phyloP scores from a whole-genome alignment of 2,329 filamentous ascomycete species.

The Calonectria pauciramosa region DNA sequence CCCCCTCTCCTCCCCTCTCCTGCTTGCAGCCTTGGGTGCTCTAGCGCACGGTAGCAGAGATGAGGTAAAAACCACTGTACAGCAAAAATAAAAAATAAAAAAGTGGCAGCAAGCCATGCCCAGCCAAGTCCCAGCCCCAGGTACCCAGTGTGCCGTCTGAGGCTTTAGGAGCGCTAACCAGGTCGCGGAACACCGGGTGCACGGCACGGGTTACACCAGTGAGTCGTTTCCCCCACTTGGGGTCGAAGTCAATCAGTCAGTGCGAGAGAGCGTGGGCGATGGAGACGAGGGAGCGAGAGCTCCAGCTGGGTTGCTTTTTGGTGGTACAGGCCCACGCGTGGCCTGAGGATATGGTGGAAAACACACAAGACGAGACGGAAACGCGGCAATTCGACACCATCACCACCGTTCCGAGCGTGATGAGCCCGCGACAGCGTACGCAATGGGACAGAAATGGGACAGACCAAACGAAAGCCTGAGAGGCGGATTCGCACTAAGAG shows the following conservation, averaged over 20 bases:
- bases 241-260: constrained; percentile 21
- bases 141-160: constrained; percentile 12
- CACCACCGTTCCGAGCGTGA: background rate
- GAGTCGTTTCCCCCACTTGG: constrained; percentile 22
- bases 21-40: background rate
- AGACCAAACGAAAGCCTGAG: background rate
- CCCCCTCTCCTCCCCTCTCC: background rate
- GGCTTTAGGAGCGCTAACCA: constrained; percentile 14
- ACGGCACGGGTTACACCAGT: constrained; percentile 29
- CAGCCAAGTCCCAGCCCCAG: background rate
- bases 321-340: background rate
- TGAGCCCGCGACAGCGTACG: background rate
- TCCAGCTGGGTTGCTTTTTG: background rate
- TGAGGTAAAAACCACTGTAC: background rate
- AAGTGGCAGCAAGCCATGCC: background rate
- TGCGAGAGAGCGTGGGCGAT: background rate
- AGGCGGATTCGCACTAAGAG: background rate
- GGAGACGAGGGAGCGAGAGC: background rate
- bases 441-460: background rate
- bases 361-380: background rate
- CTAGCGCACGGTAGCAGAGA: background rate
- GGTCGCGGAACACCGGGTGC: constrained; percentile 26
- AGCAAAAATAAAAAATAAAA: background rate
- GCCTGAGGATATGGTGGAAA: background rate
- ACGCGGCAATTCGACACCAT: background rate